A percentile compares a stretch with the other conserved stretches of the same genome.
phyloP scores from a whole-genome alignment of 2,329 filamentous ascomycete genomes.

The Chrysosporium queenslandicum region DNA sequence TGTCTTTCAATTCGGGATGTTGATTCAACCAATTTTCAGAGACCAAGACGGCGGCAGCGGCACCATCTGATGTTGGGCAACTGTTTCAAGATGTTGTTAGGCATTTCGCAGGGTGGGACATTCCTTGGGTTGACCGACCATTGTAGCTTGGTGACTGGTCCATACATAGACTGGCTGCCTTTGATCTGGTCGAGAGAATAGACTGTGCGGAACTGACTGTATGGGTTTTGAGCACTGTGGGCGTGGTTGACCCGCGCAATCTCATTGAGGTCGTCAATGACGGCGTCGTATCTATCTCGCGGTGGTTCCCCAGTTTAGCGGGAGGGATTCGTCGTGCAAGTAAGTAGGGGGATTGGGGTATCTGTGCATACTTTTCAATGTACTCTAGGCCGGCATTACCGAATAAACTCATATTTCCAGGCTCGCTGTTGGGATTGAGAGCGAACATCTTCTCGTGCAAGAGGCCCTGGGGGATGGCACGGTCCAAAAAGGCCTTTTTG shows the following conservation, averaged over 20 bases:
- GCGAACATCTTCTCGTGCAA: slow-evolving; percentile 15
- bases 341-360: neutral
- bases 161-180: slow-evolving; percentile 14
- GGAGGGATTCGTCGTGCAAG: no score
- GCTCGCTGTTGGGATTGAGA: slow-evolving; percentile 17
- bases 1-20: slow-evolving; percentile 15
- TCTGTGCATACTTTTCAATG: slow-evolving; percentile 19
- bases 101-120: no score
- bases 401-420: slow-evolving; percentile 17
- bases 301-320: neutral
- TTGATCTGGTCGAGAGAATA: slow-evolving; percentile 19
- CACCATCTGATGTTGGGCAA: slow-evolving; percentile 18
- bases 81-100: slow-evolving; percentile 5
- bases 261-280: slow-evolving; percentile 17
- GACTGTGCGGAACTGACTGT: slow-evolving; percentile 18
- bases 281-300: slow-evolving; percentile 17
- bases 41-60: slow-evolving; percentile 19
- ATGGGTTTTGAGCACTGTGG: slow-evolving; percentile 19
- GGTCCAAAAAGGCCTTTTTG: slow-evolving; percentile 16
- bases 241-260: slow-evolving; percentile 19
- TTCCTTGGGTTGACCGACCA: slow-evolving; percentile 6
- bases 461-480: slow-evolving; percentile 14
- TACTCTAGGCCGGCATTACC: slow-evolving; percentile 20
- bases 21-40: slow-evolving; percentile 18
- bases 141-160: slow-evolving; percentile 17